These are phyloP conservation scores for Trichoderma lentiforme DNA, from an alignment of 2,329 filamentous ascomycete species.

Conservation along the genomic window DNA sequence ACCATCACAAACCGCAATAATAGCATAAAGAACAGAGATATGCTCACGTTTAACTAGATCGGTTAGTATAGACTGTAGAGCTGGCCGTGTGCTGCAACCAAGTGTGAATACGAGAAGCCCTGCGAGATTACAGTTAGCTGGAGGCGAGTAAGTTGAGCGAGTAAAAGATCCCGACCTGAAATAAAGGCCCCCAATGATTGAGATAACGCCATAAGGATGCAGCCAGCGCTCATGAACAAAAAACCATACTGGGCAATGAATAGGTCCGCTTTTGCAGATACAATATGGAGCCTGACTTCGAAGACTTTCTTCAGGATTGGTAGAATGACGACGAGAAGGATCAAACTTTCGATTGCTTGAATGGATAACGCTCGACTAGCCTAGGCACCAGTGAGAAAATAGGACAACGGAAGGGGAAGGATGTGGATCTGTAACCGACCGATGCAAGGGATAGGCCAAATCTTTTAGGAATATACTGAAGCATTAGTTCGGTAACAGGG, in stretches of 20 bases:
- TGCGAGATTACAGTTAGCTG: background rate
- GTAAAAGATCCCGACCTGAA: background rate
- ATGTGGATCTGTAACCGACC: background rate
- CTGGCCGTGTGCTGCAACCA: constrained; percentile 6
- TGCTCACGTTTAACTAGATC: background rate
- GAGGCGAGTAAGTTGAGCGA: background rate
- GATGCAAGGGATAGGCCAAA: constrained; percentile 7
- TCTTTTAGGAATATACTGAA: constrained; percentile 11
- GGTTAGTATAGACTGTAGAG: constrained; percentile 2
- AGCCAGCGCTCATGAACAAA: background rate
- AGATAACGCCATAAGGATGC: constrained; percentile 6
- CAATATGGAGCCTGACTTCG: background rate
- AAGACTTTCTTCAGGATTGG: background rate
- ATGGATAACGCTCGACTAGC: constrained; percentile 3
- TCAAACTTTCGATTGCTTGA: constrained; percentile 3
- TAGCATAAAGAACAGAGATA: background rate
- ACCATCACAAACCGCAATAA: constrained; percentile 2
- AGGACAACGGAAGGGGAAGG: background rate
- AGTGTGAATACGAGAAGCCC: constrained; percentile 2
- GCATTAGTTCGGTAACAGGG: constrained; percentile 13
- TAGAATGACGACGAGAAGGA: background rate
- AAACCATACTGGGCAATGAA: background rate
- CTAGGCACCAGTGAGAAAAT: background rate
- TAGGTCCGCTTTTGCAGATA: background rate
- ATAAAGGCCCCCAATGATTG: background rate